Base-by-base conservation (phyloP, 257 asterid genomes). In the Solanum corneliomulleri region DNA sequence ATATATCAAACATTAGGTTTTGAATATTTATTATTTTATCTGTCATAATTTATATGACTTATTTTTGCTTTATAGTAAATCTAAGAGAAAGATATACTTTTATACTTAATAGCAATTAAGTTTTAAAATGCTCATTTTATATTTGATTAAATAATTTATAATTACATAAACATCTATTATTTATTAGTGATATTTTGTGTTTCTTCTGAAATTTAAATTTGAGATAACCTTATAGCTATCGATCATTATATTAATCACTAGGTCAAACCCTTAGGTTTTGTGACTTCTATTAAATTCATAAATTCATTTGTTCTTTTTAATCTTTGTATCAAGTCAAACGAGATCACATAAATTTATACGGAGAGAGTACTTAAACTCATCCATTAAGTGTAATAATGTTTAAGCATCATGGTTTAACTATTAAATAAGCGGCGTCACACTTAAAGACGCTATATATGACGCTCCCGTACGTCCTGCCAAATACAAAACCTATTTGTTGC, bases 281-380 rank as follows among this genome's bases (percentile, higher is more conserved):
- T 52, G 62, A 16, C 23, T 6, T 21, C 1, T 58, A 3, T 58
- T 20, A 20, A 20, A 21, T 2, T 5, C 33, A 20, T 20, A 58
- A 58, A 58, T 58, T 8, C 4, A 58, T 58, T 0, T 52, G 10
- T 9, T 9, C 1, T 56, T 58, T 15, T 20, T 58, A 56, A 56
- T 2, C 0, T 8, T 7, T 0, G 4, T 20, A 7, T 20, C 12
- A 20, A 58, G 1, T 58, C 5, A 58, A 58, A 58, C 12, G 0
- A 58, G 0, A 58, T 20, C 12, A 21, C 5, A 58, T 58, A 8
- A 58, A 58, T 58, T 20, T 9, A 56, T 56, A 18, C n/a, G 9
- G 12, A 0, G 47, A 42, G 3, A 62, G 1, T 62, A 62, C 27
- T 62, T 31, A 69, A 18, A 71, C 4, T 35, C 45, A 33, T 35